Conservation (phyloP, 2,329 filamentous ascomycete genomes). For the Endocalyx cinctus region DNA sequence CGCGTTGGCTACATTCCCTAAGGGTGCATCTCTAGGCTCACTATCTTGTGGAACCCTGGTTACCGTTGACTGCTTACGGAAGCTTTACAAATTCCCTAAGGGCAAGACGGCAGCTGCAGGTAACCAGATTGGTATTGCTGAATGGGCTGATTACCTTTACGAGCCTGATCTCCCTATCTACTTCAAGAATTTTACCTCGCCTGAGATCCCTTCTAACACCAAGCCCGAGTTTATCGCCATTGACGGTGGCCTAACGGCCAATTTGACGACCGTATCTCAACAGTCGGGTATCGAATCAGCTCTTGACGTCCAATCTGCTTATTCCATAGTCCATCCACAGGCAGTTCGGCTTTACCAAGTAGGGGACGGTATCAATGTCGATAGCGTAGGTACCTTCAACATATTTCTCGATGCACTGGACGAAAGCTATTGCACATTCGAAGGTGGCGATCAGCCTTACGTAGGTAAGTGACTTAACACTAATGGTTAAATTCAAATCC, state of each 20-base stretch:
- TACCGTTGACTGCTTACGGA: slow-evolving; percentile 15
- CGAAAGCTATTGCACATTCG: slow-evolving; percentile 39
- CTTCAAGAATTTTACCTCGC: slow-evolving; percentile 16
- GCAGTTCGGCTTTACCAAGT: slow-evolving; percentile 14
- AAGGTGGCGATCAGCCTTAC: slow-evolving; percentile 32
- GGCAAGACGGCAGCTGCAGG: slow-evolving; percentile 6
- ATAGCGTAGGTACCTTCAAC: slow-evolving; percentile 17
- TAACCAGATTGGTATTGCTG: slow-evolving; percentile 15
- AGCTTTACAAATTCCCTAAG: slow-evolving; percentile 13
- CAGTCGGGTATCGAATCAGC: slow-evolving; percentile 14
- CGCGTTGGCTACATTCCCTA: slow-evolving; percentile 4
- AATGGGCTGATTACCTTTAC: slow-evolving; percentile 16
- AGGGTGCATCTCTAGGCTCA: slow-evolving; percentile 11
- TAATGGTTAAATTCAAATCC: too few species aligned
- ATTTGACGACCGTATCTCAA: slow-evolving; percentile 10
- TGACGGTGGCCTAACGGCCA: slow-evolving; percentile 13
- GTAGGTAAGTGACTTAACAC: slow-evolving; percentile 9
- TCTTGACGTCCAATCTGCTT: slow-evolving; percentile 13
- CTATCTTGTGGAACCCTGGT: slow-evolving; percentile 11
- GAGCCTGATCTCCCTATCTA: slow-evolving; percentile 12
- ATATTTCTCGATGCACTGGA: slow-evolving; percentile 36
- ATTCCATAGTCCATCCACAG: slow-evolving; percentile 14
- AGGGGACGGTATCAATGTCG: slow-evolving; percentile 15
- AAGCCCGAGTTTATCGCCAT: slow-evolving; percentile 14
- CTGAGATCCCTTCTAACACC: slow-evolving; percentile 10